Evolutionary conservation across 192 early-diverging fungal genomes (phyloP), one percentile per base, ranked within the genome.

Genomic region (Umbelopsis sp.): DNA sequence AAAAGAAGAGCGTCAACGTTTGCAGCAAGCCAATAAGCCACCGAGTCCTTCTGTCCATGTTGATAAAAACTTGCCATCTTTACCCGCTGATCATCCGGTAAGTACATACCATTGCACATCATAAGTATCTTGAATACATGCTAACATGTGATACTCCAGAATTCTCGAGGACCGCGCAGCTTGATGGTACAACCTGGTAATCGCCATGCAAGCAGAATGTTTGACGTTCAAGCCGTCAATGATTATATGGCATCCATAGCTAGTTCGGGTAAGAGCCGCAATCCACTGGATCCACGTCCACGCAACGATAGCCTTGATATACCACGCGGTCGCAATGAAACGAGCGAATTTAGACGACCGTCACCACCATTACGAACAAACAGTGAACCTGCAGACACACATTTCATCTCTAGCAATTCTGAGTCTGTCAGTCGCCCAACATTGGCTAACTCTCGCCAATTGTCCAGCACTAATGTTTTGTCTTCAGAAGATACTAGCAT

Each of bases 1-100:
- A 58, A 67, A 86, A 76, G 52, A 84, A 78, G 68, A 85, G 76
- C 72, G 81, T 75, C 67, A 81, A 71, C 71, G 83, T 18, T 35
- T 61, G 25, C 55, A 81, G 71, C 33, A 71, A 58, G 35, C 33
- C 30, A 47, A 74, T 12, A 64, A 41, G 20, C 16, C 20, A 22
- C 33, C 64, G 18, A 71, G 44, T 44, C 47, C 55, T 18, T 46
- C 46, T 46, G 21, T 21, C 16, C 15, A 48, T 50, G 33, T 65
- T 11, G 76, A 78, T 52, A 78, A 78, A 69, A 69, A 71, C 47
- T 47, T 78, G 22, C 76, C 76, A 18, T 78, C 71, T 11, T 52
- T 78, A 46, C 76, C 76, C 5, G 7, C 25, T 6, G 70, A 77
- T 18, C 16, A 61, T 61, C 13, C 55, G 27, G 55, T 61, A 61